Evolutionary conservation across 805 yeast species (phyloP).

Genomic region (Starmerella apis): DNA sequence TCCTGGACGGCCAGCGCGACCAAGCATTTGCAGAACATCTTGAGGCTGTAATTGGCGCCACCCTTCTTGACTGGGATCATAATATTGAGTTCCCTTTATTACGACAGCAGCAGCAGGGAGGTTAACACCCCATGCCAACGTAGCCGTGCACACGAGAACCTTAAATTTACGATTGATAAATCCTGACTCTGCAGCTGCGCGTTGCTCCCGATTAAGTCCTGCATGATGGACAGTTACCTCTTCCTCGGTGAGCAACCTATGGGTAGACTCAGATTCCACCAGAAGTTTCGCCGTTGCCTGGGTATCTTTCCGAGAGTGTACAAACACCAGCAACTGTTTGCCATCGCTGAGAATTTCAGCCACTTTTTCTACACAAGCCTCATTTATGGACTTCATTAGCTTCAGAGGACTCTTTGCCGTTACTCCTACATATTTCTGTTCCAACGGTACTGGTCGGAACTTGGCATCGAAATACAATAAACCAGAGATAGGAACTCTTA

Average conservation of each 20-base stretch:
- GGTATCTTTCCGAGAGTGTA: conserved; percentile 90
- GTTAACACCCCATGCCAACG: conserved; percentile 99
- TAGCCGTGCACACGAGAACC: conserved; percentile 91
- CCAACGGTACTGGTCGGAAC: conserved; percentile 85
- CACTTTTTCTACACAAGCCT: conserved; percentile 76
- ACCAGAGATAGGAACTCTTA: conserved; percentile 46
- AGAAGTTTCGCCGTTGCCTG: conserved; percentile 69
- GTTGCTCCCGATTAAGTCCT: conserved; percentile 80
- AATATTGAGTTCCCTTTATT: conserved; percentile 87
- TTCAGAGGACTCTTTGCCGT: conserved; percentile 74
- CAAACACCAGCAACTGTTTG: conserved; percentile 80
- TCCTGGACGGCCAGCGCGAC: conserved; percentile 95
- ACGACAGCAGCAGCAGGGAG: conserved; percentile 96
- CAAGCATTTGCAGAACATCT: conserved; percentile 93
- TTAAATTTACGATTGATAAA: conserved; percentile 73
- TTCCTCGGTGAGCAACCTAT: conserved; percentile 32
- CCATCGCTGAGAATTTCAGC: conserved; percentile 44
- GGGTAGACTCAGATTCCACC: conserved; percentile 37
- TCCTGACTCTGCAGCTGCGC: conserved; percentile 76
- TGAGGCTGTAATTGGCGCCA: conserved; percentile 94
- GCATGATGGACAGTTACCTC: conserved; percentile 72
- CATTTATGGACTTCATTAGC: conserved; percentile 72
- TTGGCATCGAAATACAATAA: conserved; percentile 77
- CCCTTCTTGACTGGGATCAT: conserved; percentile 77
- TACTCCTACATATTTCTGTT: conserved; percentile 79